Percentiles rank a stretch among this genome's conserved stretches.
Conservation (phyloP, 176 grass and related monocot species). For the Bonia amplexicaulis region DNA sequence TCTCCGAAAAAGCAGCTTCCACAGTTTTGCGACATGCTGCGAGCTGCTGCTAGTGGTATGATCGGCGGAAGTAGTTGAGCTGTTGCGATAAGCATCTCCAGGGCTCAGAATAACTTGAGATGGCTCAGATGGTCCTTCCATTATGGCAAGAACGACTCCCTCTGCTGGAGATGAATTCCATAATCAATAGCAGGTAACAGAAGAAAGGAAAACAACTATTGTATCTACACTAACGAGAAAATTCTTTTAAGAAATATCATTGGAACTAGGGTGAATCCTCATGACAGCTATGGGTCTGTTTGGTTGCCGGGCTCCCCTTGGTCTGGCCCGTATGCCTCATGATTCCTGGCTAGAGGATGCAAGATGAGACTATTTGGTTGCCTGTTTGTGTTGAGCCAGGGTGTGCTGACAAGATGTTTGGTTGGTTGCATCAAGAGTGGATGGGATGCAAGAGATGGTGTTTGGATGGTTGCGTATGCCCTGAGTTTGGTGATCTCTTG, state of each 20-base stretch:
- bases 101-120: background rate
- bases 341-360: no score
- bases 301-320: no score
- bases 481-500: no score
- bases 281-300: background rate
- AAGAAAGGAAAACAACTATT: background rate
- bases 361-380: no score
- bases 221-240: background rate
- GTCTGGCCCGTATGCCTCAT: no score
- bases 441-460: no score
- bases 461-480: no score
- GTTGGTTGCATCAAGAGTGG: no score
- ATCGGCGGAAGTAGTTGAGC: background rate
- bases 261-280: background rate
- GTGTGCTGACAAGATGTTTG: no score
- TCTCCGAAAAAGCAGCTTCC: slow-evolving; percentile 63
- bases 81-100: slow-evolving; percentile 1
- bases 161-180: slow-evolving; percentile 9
- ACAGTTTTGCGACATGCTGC: slow-evolving; percentile 50
- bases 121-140: slow-evolving; percentile 26
- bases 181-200: background rate
- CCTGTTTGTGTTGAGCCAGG: no score
- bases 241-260: background rate
- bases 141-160: background rate
- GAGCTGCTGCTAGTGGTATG: slow-evolving; percentile 27